Conservation (phyloP, 73 alveolate genomes). For the Uronychia binucleata region DNA sequence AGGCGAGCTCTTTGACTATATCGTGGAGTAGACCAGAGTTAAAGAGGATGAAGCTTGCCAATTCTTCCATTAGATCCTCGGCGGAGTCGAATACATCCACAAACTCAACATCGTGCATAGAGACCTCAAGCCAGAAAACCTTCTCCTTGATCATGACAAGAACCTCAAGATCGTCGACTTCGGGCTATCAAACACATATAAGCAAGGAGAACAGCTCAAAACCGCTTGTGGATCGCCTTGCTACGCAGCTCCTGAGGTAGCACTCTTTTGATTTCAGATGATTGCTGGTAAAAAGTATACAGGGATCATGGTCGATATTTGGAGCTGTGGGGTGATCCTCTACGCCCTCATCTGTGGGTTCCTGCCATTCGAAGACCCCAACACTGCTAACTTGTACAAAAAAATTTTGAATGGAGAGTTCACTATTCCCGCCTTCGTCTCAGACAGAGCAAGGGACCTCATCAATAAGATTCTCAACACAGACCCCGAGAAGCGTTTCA, state of each 20-base stretch:
- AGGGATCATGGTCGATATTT: constrained; percentile 86
- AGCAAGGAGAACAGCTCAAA: constrained; percentile 69
- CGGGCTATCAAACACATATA: constrained; percentile 89
- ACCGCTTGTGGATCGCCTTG: constrained; percentile 97
- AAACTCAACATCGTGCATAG: constrained; percentile 92
- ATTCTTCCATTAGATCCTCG: constrained; percentile 87
- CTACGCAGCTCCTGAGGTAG: constrained; percentile 93
- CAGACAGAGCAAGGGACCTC: constrained; percentile 86
- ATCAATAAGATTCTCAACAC: constrained; percentile 76
- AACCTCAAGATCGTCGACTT: constrained; percentile 90
- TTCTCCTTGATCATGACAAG: constrained; percentile 77
- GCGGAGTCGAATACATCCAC: constrained; percentile 92
- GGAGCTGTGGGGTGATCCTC: constrained; percentile 94
- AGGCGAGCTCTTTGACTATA: constrained; percentile 93
- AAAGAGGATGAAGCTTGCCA: constrained; percentile 94
- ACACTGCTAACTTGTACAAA: constrained; percentile 89
- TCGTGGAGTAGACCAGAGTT: constrained; percentile 79
- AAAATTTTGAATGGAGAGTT: constrained; percentile 88
- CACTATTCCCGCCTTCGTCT: constrained; percentile 82
- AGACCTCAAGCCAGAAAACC: constrained; percentile 79
- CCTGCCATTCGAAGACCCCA: constrained; percentile 95
- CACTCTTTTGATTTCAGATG: constrained; percentile 31
- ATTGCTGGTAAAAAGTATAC: constrained; percentile 85
- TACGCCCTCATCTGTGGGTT: constrained; percentile 94
- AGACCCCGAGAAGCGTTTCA: constrained; percentile 90